phyloP scores from a whole-genome alignment of 2,329 filamentous ascomycete species.

The Clonostachys rhizophaga region DNA sequence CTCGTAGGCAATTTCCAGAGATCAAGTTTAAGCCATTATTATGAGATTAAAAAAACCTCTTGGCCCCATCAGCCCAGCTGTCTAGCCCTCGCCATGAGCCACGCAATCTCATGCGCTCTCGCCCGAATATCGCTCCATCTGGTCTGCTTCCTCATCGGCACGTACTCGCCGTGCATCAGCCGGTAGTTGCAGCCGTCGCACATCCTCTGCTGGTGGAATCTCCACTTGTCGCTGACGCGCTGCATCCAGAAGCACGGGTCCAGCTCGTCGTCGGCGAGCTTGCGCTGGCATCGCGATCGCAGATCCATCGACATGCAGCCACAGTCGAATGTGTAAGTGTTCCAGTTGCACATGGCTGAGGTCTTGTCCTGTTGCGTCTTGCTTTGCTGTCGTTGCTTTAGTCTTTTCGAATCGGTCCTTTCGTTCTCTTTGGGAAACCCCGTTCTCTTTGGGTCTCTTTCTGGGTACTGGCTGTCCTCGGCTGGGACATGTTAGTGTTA shows the following conservation, averaged over 20 bases:
- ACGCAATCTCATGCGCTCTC: too few species aligned
- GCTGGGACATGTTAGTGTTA: too few species aligned
- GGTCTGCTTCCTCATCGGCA: too few species aligned
- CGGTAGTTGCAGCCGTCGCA: too few species aligned
- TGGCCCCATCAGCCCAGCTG: too few species aligned
- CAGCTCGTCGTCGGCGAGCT: neutral
- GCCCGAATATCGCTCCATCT: too few species aligned
- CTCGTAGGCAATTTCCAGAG: too few species aligned
- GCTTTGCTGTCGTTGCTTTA: neutral
- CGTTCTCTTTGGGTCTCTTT: neutral
- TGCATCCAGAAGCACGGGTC: slow-evolving; percentile 1
- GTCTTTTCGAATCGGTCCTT: neutral
- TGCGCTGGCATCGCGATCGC: slow-evolving; percentile 1
- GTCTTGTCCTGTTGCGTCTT: neutral
- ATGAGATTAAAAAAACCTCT: too few species aligned
- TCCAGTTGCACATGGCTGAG: slow-evolving; percentile 4
- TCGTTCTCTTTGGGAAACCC: neutral
- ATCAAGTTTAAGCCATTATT: too few species aligned
- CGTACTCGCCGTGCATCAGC: too few species aligned
- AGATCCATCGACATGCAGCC: slow-evolving; percentile 1
- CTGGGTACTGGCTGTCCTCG: too few species aligned
- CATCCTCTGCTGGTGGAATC: neutral
- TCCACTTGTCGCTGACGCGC: neutral
- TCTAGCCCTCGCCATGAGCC: too few species aligned
- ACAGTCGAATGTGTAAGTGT: slow-evolving; percentile 4